Percentiles rank a stretch among this genome's conserved stretches.
Conservation (phyloP, 345 rosid genomes). For the Ricinus communis region DNA sequence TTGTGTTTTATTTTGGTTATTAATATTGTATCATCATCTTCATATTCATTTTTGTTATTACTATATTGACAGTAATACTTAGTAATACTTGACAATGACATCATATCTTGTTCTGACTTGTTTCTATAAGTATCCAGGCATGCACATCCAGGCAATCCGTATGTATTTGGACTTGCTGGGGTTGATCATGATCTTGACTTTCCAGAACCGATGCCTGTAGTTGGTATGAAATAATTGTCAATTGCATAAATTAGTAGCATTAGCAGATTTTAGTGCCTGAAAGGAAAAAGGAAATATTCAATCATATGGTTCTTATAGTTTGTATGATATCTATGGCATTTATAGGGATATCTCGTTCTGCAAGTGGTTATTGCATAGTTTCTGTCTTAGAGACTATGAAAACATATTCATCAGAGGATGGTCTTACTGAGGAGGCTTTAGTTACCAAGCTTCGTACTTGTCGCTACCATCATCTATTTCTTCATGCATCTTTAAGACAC, state of each 20-base stretch:
- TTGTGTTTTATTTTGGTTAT: too few species aligned
- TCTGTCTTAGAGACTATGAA: slow-evolving; percentile 88
- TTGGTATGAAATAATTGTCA: slow-evolving; percentile 51
- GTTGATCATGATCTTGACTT: slow-evolving; percentile 96
- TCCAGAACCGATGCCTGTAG: slow-evolving; percentile 97
- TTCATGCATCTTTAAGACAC: slow-evolving; percentile 69
- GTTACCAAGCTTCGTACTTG: slow-evolving; percentile 87
- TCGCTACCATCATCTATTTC: slow-evolving; percentile 84
- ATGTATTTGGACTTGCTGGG: slow-evolving; percentile 95
- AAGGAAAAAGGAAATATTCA: not conserved
- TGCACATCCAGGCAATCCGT: slow-evolving; percentile 99
- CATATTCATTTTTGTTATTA: not conserved
- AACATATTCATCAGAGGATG: slow-evolving; percentile 83
- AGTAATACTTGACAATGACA: not conserved
- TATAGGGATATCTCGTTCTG: slow-evolving; percentile 85
- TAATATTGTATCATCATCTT: not conserved
- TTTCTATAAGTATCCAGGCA: slow-evolving; percentile 61
- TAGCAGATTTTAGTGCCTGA: not conserved
- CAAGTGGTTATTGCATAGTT: slow-evolving; percentile 81
- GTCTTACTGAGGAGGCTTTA: slow-evolving; percentile 92
- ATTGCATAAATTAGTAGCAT: not conserved
- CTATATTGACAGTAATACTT: too few species aligned
- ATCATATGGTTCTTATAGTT: slow-evolving; percentile 6
- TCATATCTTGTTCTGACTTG: slow-evolving; percentile 40
- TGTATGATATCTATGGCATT: slow-evolving; percentile 14